phyloP scores from a whole-genome alignment of 495 filamentous ascomycete species.

The Aspergillus cavernicola region DNA sequence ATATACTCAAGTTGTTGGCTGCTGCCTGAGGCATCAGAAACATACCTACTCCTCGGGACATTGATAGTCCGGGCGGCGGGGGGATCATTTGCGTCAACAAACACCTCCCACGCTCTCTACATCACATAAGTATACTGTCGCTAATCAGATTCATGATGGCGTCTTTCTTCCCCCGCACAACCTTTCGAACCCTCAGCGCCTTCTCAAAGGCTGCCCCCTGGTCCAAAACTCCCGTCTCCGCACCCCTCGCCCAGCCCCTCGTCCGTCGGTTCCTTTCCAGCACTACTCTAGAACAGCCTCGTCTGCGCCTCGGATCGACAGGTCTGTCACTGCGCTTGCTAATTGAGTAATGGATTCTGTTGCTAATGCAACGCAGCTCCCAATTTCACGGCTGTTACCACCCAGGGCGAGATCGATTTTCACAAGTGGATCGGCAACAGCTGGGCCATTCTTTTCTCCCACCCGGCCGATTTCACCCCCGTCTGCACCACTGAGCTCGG shows the following conservation, averaged over 20 bases:
- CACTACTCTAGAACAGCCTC: conserved; percentile 50
- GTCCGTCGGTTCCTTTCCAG: conserved; percentile 30
- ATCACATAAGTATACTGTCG: no score
- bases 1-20: no score
- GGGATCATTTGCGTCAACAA: no score
- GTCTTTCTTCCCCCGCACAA: conserved; percentile 26
- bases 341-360: background rate
- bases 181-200: conserved; percentile 26
- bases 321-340: conserved; percentile 27
- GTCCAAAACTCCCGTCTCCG: conserved; percentile 19
- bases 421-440: conserved; percentile 55
- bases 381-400: conserved; percentile 63
- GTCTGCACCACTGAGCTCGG: conserved; percentile 70
- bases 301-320: conserved; percentile 55
- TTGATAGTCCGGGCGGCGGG: no score
- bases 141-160: conserved; percentile 24
- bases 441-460: conserved; percentile 66
- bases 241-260: conserved; percentile 27
- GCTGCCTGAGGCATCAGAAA: no score
- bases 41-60: no score
- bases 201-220: conserved; percentile 25
- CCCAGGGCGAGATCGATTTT: conserved; percentile 65
- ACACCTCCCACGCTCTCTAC: no score
- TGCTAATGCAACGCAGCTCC: conserved; percentile 35
- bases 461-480: conserved; percentile 68